Conservation (phyloP, 139 green algal species). For the Chlamydomonas schloesseri region DNA sequence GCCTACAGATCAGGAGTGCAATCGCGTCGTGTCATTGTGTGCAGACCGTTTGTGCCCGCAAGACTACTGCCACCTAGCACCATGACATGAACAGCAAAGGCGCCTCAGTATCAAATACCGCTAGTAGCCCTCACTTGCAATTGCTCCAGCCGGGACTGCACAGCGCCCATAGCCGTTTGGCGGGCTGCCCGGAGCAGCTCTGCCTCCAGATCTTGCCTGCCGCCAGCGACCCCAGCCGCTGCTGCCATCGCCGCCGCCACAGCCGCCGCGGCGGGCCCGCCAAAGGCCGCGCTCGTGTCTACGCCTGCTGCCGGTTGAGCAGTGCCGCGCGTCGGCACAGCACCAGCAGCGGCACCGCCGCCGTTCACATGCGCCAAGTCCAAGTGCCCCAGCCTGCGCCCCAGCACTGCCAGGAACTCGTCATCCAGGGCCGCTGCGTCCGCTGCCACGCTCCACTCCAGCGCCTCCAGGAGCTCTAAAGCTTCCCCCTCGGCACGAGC, state of each 20-base stretch:
- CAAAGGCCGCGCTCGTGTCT: too few species aligned
- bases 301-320: too few species aligned
- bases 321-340: too few species aligned
- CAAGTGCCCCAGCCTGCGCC: neutral
- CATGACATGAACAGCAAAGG: too few species aligned
- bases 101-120: too few species aligned
- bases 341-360: neutral
- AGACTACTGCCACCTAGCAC: too few species aligned
- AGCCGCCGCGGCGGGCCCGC: neutral
- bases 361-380: neutral
- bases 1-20: too few species aligned
- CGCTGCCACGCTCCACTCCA: neutral
- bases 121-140: neutral
- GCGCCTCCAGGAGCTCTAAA: neutral
- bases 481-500: neutral
- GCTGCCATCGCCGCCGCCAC: neutral
- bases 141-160: constrained; percentile 4
- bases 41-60: too few species aligned
- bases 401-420: neutral
- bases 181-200: neutral
- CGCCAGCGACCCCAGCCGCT: neutral
- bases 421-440: neutral
- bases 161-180: neutral
- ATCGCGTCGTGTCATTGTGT: too few species aligned
- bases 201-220: neutral